A percentile compares a stretch with the other conserved stretches of the same genome.
phyloP scores from a whole-genome alignment of 805 yeast genomes.

The Wilhelminamyces savonicus region DNA sequence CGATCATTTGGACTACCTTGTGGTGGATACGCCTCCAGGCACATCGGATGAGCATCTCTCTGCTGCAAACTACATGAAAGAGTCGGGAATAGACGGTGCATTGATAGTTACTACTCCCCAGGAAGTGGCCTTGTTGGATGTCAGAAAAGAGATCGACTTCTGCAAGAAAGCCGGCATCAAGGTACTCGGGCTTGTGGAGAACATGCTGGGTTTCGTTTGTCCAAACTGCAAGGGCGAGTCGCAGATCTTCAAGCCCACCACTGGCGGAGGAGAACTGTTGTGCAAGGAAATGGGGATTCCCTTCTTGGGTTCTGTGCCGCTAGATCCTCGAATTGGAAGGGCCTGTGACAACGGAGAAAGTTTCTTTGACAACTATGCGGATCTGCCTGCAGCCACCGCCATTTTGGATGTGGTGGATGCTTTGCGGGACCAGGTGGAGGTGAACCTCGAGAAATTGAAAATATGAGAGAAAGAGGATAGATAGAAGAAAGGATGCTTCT shows the following conservation, averaged over 20 bases:
- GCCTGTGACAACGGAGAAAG: conserved; percentile 84
- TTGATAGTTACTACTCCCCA: conserved; percentile 94
- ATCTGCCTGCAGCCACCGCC: conserved; percentile 88
- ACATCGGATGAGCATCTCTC: conserved; percentile 96
- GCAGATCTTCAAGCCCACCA: conserved; percentile 86
- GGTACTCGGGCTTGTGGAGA: conserved; percentile 87
- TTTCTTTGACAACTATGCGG: conserved; percentile 78
- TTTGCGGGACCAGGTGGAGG: conserved; percentile 50
- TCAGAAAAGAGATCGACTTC: conserved; percentile 91
- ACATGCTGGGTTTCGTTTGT: conserved; percentile 98
- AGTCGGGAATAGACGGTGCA: conserved; percentile 92
- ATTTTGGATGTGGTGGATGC: conserved; percentile 77
- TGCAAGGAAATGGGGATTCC: conserved; percentile 75
- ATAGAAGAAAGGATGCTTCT: too few species aligned
- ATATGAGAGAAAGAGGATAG: too few species aligned
- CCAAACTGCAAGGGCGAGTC: conserved; percentile 91
- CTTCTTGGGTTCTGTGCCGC: conserved; percentile 87
- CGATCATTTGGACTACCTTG: conserved; percentile 63
- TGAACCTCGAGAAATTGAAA: conserved; percentile 15
- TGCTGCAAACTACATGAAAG: conserved; percentile 81
- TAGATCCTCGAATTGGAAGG: conserved; percentile 90
- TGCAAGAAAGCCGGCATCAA: conserved; percentile 86
- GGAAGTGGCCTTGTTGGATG: conserved; percentile 92
- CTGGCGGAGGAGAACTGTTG: conserved; percentile 89
- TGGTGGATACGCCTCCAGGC: conserved; percentile 98